A percentile compares a stretch with the other conserved stretches of the same genome.
phyloP scores from a whole-genome alignment of 352 stramenopile species.

The Globisporangium irregulare region DNA sequence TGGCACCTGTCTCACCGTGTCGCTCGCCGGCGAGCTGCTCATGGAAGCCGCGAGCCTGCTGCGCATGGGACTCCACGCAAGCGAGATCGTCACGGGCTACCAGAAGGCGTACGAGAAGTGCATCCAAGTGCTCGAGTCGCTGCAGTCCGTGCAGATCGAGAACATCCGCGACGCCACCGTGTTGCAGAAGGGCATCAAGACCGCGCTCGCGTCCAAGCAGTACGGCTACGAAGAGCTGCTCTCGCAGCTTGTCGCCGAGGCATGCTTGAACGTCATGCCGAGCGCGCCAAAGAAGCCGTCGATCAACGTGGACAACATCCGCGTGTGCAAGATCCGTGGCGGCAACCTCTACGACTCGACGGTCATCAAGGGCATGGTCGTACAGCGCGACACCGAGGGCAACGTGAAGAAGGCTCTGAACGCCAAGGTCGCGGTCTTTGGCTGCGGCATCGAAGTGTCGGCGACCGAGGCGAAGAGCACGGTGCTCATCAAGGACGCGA shows the following conservation, averaged over 20 bases:
- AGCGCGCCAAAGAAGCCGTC: constrained; percentile 76
- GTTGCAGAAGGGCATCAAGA: constrained; percentile 90
- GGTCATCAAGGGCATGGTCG: constrained; percentile 98
- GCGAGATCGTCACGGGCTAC: constrained; percentile 98
- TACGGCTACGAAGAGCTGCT: constrained; percentile 96
- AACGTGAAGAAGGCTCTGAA: constrained; percentile 88
- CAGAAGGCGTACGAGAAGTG: constrained; percentile 93
- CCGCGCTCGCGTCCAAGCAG: constrained; percentile 97
- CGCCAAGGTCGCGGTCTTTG: constrained; percentile 97
- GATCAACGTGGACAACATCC: constrained; percentile 98
- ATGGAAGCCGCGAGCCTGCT: constrained; percentile 96
- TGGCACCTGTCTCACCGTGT: constrained; percentile 96
- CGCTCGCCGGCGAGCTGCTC: constrained; percentile 97
- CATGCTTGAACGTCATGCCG: constrained; percentile 94
- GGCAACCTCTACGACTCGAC: constrained; percentile 93
- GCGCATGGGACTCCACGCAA: constrained; percentile 96
- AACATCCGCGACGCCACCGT: constrained; percentile 84
- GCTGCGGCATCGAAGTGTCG: constrained; percentile 96
- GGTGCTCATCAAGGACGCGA: constrained; percentile 98
- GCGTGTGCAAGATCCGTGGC: constrained; percentile 97
- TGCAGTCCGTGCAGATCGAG: constrained; percentile 76
- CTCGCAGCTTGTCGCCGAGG: constrained; percentile 92
- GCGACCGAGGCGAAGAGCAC: constrained; percentile 98
- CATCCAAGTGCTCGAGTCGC: constrained; percentile 88
- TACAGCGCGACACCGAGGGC: constrained; percentile 93